Conservation (phyloP, 345 rosid species). For the Brassica carinata region DNA sequence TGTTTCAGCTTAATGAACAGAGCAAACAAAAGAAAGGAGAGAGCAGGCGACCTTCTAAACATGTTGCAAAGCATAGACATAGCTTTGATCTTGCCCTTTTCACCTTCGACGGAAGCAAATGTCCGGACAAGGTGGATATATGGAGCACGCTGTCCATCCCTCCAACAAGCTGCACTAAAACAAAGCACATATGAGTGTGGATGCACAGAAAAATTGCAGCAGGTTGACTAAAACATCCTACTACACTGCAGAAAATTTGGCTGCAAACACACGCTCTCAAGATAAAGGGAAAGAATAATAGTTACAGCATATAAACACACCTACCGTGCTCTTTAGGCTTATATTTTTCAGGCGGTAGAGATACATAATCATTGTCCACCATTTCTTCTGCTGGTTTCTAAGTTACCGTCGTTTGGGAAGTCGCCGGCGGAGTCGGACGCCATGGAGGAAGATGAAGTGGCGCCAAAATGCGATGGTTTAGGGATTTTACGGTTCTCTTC, state of each 20-base stretch:
- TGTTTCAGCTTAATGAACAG: slow-evolving; percentile 17
- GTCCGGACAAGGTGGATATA: slow-evolving; percentile 84
- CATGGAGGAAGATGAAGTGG: too few species aligned
- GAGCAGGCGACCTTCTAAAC: slow-evolving; percentile 73
- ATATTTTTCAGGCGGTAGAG: slow-evolving; percentile 47
- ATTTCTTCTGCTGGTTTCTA: slow-evolving; percentile 38
- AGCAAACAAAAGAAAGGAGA: background rate
- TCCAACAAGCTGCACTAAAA: slow-evolving; percentile 80
- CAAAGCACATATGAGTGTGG: slow-evolving; percentile 10
- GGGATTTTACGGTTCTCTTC: background rate
- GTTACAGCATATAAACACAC: slow-evolving; percentile 34
- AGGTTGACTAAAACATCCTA: background rate
- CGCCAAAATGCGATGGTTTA: background rate
- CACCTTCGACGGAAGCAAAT: slow-evolving; percentile 77
- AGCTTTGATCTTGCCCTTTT: slow-evolving; percentile 88
- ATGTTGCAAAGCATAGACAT: slow-evolving; percentile 87
- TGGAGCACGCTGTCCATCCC: slow-evolving; percentile 71
- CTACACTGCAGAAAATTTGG: background rate
- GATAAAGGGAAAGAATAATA: background rate
- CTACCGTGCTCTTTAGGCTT: slow-evolving; percentile 71
- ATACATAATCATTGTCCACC: slow-evolving; percentile 44
- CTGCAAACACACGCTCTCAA: background rate
- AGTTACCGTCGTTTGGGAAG: background rate
- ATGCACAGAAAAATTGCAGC: background rate
- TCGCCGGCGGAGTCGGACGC: too few species aligned